phyloP scores from a whole-genome alignment of 2,329 filamentous ascomycete species.

The Zymoseptoria pseudotritici region DNA sequence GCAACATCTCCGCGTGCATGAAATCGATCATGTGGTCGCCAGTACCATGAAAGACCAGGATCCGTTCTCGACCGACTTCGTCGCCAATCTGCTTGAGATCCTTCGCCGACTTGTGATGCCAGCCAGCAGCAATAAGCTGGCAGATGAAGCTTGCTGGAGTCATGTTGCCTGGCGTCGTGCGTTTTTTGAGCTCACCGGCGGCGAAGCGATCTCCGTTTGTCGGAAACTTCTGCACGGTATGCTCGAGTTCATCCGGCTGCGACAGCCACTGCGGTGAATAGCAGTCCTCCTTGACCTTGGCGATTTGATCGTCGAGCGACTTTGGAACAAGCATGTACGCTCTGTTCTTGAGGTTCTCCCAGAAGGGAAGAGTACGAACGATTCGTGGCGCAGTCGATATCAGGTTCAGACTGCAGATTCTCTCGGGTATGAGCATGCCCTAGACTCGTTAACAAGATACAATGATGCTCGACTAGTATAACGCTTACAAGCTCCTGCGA shows the following conservation, averaged over 20 bases:
- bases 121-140: slow-evolving; percentile 70
- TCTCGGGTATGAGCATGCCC: slow-evolving; percentile 37
- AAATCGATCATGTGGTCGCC: slow-evolving; percentile 67
- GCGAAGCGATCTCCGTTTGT: slow-evolving; percentile 77
- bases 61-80: slow-evolving; percentile 62
- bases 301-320: slow-evolving; percentile 58
- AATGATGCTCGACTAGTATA: not conserved
- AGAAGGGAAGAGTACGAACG: slow-evolving; percentile 43
- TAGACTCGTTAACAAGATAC: slow-evolving; percentile 5
- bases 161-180: slow-evolving; percentile 54
- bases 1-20: slow-evolving; percentile 61
- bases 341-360: slow-evolving; percentile 56
- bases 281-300: slow-evolving; percentile 56
- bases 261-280: slow-evolving; percentile 60
- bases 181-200: slow-evolving; percentile 70
- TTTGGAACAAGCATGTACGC: slow-evolving; percentile 60
- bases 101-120: slow-evolving; percentile 65
- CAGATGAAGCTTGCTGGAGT: slow-evolving; percentile 61
- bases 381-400: slow-evolving; percentile 44
- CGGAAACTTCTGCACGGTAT: slow-evolving; percentile 48
- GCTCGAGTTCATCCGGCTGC: slow-evolving; percentile 48
- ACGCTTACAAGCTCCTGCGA: slow-evolving; percentile 64
- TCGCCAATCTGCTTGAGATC: slow-evolving; percentile 62
- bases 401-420: slow-evolving; percentile 44
- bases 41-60: slow-evolving; percentile 70